Evolutionary conservation across 257 asterid genomes (phyloP).

Genomic region (Nicotiana tabacum): DNA sequence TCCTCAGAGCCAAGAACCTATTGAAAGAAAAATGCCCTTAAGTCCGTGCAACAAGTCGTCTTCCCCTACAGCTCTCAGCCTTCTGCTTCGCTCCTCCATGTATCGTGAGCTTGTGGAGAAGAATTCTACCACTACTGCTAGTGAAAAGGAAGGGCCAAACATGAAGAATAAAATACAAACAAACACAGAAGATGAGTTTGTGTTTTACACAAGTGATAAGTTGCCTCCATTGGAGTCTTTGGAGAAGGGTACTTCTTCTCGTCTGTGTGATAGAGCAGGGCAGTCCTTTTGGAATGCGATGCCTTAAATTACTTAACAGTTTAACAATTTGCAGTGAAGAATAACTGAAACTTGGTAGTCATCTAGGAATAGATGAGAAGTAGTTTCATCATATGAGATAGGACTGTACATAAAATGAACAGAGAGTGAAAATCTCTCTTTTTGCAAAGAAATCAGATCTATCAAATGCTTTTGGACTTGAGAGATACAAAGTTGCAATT

Average conservation of each 20-base stretch:
- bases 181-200: constrained; percentile 13
- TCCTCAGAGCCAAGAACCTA: constrained; percentile 43
- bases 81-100: constrained; percentile 63
- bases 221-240: constrained; percentile 18
- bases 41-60: constrained; percentile 38
- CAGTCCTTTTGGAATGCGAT: constrained; percentile 23
- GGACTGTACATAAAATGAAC: background rate
- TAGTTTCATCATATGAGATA: constrained; percentile 1
- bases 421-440: background rate
- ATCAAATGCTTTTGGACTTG: background rate
- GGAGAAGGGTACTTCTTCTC: constrained; percentile 14
- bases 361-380: constrained; percentile 14
- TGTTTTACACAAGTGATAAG: constrained; percentile 19
- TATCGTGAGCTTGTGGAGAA: constrained; percentile 60
- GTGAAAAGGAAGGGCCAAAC: constrained; percentile 10
- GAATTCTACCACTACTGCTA: constrained; percentile 20
- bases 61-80: constrained; percentile 62
- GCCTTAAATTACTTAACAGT: background rate
- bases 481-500: background rate
- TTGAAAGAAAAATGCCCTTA: constrained; percentile 60
- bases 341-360: constrained; percentile 3
- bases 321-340: background rate
- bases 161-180: constrained; percentile 6
- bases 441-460: background rate
- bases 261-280: constrained; percentile 15